Evolutionary conservation across 805 yeast genomes (phyloP), one percentile per base, ranked within the genome.

Genomic region (Wickerhamiella shivajii): DNA sequence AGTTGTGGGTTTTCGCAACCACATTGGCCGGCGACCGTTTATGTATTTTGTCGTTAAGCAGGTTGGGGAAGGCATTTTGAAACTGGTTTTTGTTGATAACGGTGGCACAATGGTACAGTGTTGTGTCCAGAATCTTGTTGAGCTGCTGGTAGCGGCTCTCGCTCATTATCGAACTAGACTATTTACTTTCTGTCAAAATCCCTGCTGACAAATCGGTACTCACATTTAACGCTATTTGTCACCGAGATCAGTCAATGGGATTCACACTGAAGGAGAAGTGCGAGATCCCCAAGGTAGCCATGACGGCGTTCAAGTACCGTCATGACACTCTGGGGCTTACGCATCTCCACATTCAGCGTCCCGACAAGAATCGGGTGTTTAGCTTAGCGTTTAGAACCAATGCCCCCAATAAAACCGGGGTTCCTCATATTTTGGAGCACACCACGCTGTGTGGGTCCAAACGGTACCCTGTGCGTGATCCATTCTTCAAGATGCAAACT

Each of bases 401-500:
- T 45, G 94, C 98, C 0, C 95, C 97, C 0, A 75, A 90, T 51
- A 65, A 71, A n/a, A 79, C 94, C 3, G 98, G 98, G 15, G 80
- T 90, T 1, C 96, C 98, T 3, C 98, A 90, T 55, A 85, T 90
- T 37, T 57, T 90, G 38, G 98, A 90, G 53, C 98, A 90, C 55
- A 85, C 96, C 5, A 85, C 97, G 1, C 60, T 90, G 21, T 90
- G 98, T 59, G 98, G 98, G 2, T 84, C 96, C 1, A 63, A 68
- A 37, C 78, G 77, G 50, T 90, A 72, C 53, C 96, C 96, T 2
- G 95, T 90, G 1, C 64, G 96, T 44, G 98, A 90, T 56, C 98
- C 98, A 2, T 90, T 90, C 55, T 90, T 90, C 68, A 87, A 87
- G 53, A 90, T 90, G 98, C 63, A 87, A 39, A 87, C 84, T 53